Base-by-base conservation (phyloP, 2,329 filamentous ascomycete genomes). In the Cytospora chrysosperma region DNA sequence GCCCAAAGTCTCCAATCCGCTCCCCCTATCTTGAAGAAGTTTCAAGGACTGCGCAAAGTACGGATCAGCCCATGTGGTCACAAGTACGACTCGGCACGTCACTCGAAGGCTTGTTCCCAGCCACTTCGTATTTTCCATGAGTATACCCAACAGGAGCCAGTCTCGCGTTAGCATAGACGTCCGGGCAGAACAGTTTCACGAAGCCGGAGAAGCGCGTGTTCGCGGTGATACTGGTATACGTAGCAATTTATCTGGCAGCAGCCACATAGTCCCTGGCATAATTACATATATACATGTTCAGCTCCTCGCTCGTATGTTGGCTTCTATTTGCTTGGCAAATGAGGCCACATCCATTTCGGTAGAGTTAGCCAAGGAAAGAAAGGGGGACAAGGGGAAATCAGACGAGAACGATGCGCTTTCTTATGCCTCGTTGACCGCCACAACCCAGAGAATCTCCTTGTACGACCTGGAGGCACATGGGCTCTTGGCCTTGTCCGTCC, bases 51-150 rank as follows among this genome's bases (percentile, higher is more conserved):
- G 74, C 1, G 79, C 79, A 0, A 79, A 81, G 65, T 54, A 68
- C 4, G 78, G 79, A 1, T 56, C 51, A 3, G 52, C 64, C 0
- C 78, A 81, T 61, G 63, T 66, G 1, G 75, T 73, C 0, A 78
- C 79, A 4, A 65, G 77, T n/a, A 26, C 73, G 71, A 40, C 72
- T 81, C 0, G 78, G 73, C 1, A 73, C 72, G 0, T 67, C 81
- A 0, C 81, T 81, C 62, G 71, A 75, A 21, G 68, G 66, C 0
- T 24, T 52, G 7, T 3, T 28, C 24, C 26, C 26, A 3, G 7
- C 26, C 50, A 28, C 26, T 17, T 15, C 12, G 26, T 9, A 27
- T 19, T 26, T 52, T 28, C 26, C 19, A 28, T 15, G 13, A 13
- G 50, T 26, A 12, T 52, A 52, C n/a, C n/a, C n/a, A n/a, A n/a